These are phyloP conservation scores for Tuber indicum DNA, from an alignment of 495 filamentous ascomycete species.

Conservation along the genomic window DNA sequence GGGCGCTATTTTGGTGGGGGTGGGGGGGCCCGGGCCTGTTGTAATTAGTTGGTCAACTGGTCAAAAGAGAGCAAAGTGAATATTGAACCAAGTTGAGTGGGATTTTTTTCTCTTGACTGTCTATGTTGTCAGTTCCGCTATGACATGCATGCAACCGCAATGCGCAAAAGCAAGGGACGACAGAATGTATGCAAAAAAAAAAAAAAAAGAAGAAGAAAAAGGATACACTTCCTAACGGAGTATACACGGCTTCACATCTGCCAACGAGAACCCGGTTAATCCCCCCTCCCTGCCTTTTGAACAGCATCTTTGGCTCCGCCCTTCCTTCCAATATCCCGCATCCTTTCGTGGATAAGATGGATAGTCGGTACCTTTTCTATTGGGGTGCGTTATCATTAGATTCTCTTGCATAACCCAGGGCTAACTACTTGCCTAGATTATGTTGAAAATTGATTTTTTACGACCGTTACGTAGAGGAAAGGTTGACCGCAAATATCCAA, in stretches of 20 bases:
- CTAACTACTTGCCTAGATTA: too few species aligned
- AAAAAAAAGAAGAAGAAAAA: too few species aligned
- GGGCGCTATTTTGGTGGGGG: neutral
- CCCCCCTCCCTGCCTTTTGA: neutral
- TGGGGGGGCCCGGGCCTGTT: neutral
- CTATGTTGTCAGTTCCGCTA: neutral
- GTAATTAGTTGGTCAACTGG: neutral
- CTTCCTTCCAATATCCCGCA: constrained; percentile 62
- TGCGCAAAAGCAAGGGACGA: neutral
- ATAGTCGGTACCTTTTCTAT: too few species aligned
- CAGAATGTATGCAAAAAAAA: neutral
- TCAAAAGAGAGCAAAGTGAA: neutral
- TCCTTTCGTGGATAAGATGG: too few species aligned
- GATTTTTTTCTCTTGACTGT: neutral
- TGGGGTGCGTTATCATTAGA: too few species aligned
- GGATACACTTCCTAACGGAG: neutral
- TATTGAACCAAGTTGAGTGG: neutral
- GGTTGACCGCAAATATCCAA: too few species aligned
- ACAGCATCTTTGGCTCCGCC: constrained; percentile 47
- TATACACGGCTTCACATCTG: neutral
- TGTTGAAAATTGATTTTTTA: too few species aligned
- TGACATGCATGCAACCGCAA: neutral
- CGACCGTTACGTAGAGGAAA: too few species aligned
- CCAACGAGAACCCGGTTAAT: neutral
- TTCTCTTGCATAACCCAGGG: too few species aligned